phyloP scores from a whole-genome alignment of 1,284 basidiomycete species.

The Phenoliferia sp. region DNA sequence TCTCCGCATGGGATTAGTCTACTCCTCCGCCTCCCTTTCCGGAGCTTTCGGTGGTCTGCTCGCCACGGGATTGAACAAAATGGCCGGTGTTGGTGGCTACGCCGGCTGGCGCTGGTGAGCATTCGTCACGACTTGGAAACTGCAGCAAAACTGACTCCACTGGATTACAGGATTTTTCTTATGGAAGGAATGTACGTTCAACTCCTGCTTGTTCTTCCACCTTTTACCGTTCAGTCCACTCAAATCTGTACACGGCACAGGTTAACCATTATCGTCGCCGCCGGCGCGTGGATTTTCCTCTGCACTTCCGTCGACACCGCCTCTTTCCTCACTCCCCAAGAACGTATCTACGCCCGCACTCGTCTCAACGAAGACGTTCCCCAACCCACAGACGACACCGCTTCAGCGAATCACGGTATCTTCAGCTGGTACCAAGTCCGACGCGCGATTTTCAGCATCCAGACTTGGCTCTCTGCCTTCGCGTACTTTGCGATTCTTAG shows the following conservation, averaged over 20 bases:
- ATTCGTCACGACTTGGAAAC: not conserved
- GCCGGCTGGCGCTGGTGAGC: not conserved
- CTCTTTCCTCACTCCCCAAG: not conserved
- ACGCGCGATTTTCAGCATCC: not conserved
- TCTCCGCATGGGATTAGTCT: not conserved
- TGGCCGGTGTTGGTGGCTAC: not conserved
- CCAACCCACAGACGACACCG: not conserved
- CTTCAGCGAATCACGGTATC: not conserved
- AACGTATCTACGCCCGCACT: not conserved
- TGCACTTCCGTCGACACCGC: not conserved
- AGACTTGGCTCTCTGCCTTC: not conserved
- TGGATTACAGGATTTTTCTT: not conserved
- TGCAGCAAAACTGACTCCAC: not conserved
- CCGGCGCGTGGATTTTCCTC: not conserved
- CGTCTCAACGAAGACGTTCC: not conserved
- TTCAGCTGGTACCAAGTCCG: constrained; percentile 1
- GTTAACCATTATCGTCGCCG: not conserved
- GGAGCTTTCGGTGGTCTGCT: not conserved
- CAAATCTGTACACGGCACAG: not conserved
- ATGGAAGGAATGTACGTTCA: not conserved
- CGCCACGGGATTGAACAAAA: not conserved
- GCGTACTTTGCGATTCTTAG: not conserved
- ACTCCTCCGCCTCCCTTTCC: not conserved
- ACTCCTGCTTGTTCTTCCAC: no score
- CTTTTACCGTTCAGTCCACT: no score